These are phyloP conservation scores for Leccinum variabile DNA, from an alignment of 1,284 basidiomycete genomes.

Conservation along the genomic window DNA sequence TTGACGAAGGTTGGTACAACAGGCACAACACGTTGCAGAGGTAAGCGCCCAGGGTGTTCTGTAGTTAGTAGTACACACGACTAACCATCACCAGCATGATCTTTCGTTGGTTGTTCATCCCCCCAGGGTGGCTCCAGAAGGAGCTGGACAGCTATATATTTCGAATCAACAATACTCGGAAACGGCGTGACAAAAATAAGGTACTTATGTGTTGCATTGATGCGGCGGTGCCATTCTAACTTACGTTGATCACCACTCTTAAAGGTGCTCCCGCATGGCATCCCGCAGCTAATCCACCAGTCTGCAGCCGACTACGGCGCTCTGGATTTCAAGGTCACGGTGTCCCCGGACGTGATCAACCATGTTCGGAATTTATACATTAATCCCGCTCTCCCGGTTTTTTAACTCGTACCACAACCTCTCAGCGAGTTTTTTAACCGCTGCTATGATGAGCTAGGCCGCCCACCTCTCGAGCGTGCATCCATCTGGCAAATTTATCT, in stretches of 20 bases:
- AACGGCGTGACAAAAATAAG: neutral
- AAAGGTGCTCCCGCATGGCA: neutral
- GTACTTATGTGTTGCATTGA: neutral
- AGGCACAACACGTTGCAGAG: too few species aligned
- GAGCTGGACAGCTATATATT: neutral
- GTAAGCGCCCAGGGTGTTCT: too few species aligned
- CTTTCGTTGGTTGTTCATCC: too few species aligned
- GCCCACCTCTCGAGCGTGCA: neutral
- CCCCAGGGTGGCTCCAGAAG: neutral
- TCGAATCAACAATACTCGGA: neutral
- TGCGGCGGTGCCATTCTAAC: neutral
- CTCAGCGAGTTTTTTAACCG: neutral
- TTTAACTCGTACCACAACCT: neutral
- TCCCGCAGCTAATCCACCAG: neutral
- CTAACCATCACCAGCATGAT: too few species aligned
- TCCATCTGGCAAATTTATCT: neutral
- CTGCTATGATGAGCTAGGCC: neutral
- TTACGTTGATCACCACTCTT: neutral
- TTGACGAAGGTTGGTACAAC: too few species aligned
- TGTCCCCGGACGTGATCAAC: neutral
- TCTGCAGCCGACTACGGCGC: neutral
- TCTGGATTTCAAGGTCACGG: slow-evolving; percentile 2
- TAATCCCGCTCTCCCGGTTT: neutral
- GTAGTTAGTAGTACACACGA: too few species aligned
- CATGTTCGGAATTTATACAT: neutral